phyloP scores from a whole-genome alignment of 495 filamentous ascomycete genomes.

The Tuber microsphaerosporum region DNA sequence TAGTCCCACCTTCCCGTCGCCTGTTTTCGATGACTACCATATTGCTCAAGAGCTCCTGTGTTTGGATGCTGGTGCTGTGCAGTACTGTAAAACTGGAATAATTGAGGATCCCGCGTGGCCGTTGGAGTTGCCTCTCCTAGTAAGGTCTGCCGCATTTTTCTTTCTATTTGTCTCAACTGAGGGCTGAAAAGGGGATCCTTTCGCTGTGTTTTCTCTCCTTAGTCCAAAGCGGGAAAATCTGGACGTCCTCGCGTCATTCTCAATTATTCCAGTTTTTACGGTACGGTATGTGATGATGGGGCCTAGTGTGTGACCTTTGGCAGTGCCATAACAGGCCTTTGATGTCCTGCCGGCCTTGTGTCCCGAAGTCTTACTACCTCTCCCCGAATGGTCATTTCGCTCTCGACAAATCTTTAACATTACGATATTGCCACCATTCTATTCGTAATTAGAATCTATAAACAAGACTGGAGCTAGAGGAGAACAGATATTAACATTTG shows the following conservation, averaged over 20 bases:
- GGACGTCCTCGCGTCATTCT: neutral
- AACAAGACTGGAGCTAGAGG: neutral
- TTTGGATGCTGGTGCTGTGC: neutral
- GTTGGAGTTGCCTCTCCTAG: neutral
- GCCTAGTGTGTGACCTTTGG: neutral
- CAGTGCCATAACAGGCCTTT: neutral
- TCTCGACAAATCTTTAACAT: neutral
- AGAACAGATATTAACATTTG: neutral
- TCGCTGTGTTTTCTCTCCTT: neutral
- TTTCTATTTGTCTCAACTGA: neutral
- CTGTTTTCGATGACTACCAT: neutral
- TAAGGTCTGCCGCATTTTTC: neutral
- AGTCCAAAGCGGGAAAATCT: neutral
- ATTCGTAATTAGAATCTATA: neutral
- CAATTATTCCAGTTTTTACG: neutral
- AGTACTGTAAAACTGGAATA: neutral
- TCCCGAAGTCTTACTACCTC: neutral
- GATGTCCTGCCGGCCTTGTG: neutral
- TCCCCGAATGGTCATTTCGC: neutral
- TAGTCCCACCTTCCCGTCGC: neutral
- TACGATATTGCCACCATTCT: conserved; percentile 6
- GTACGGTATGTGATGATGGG: neutral
- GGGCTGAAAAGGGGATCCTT: neutral
- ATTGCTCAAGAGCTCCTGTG: neutral
- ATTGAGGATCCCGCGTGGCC: neutral